Conservation (phyloP, 352 stramenopile genomes). For the Globisporangium irregulare region DNA sequence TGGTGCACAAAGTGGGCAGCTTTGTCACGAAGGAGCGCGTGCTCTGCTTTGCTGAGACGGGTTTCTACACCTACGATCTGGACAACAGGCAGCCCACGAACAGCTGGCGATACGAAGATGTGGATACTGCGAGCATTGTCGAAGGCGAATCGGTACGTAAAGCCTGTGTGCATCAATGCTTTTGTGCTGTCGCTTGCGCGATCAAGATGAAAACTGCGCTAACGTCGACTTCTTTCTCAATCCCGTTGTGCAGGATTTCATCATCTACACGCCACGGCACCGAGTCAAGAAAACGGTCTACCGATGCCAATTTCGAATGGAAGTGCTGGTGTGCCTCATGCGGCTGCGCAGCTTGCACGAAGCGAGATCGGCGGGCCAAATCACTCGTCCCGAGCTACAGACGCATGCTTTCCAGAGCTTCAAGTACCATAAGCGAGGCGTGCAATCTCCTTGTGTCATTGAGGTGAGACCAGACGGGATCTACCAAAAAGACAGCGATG, state of each 20-base stretch:
- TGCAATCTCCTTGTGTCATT: slow-evolving; percentile 66
- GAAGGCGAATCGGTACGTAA: slow-evolving; percentile 59
- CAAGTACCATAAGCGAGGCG: slow-evolving; percentile 56
- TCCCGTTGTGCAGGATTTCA: slow-evolving; percentile 44
- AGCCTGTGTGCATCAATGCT: not conserved
- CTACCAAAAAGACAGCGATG: slow-evolving; percentile 72
- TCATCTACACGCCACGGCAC: slow-evolving; percentile 72
- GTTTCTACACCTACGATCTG: slow-evolving; percentile 69
- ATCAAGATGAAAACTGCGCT: not conserved
- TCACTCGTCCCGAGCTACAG: slow-evolving; percentile 42
- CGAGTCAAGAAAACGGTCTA: slow-evolving; percentile 82
- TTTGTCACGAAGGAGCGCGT: slow-evolving; percentile 85
- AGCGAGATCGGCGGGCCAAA: slow-evolving; percentile 27
- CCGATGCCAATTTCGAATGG: slow-evolving; percentile 78
- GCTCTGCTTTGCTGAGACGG: slow-evolving; percentile 70
- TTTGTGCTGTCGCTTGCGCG: not conserved
- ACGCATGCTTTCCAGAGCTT: slow-evolving; percentile 47
- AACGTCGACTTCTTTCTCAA: not conserved
- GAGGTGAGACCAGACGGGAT: slow-evolving; percentile 72
- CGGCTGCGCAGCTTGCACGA: slow-evolving; percentile 64
- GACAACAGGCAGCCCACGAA: slow-evolving; percentile 77
- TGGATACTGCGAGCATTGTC: slow-evolving; percentile 52
- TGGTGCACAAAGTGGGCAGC: slow-evolving; percentile 82
- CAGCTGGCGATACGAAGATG: slow-evolving; percentile 78
- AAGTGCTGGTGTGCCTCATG: slow-evolving; percentile 80